A percentile compares a stretch with the other conserved stretches of the same genome.
phyloP scores from a whole-genome alignment of 2,329 filamentous ascomycete species.

The Xylariaceae sp. region DNA sequence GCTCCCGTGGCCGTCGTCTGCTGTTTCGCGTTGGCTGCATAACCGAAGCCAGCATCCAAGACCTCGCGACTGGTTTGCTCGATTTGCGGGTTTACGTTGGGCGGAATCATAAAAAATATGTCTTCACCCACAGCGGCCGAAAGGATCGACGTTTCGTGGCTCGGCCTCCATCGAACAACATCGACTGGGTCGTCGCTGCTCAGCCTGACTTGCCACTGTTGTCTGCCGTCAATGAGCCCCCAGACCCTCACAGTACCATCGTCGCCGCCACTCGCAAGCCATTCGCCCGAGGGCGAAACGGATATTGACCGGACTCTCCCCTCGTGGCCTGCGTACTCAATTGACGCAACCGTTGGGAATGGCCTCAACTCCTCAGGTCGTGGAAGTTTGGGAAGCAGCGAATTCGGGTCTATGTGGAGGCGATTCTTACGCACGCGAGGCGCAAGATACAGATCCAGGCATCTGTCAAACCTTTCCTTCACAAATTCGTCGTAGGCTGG shows the following conservation, averaged over 20 bases:
- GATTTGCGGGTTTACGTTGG: conserved; percentile 61
- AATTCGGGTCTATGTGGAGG: conserved; percentile 93
- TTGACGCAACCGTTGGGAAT: conserved; percentile 85
- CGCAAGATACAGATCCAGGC: conserved; percentile 89
- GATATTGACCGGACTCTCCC: conserved; percentile 79
- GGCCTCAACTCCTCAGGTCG: conserved; percentile 89
- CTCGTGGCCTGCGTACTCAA: conserved; percentile 80
- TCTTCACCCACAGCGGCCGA: conserved; percentile 79
- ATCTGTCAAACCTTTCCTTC: conserved; percentile 94
- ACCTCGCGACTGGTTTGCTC: conserved; percentile 68
- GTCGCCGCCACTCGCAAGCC: conserved; percentile 85
- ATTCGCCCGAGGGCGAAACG: conserved; percentile 78
- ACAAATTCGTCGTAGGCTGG: conserved; percentile 85
- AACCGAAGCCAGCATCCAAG: conserved; percentile 86
- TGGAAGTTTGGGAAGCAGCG: conserved; percentile 84
- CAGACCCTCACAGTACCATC: conserved; percentile 89
- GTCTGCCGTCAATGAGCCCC: conserved; percentile 78
- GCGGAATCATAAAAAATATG: conserved; percentile 76
- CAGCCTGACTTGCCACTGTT: conserved; percentile 77
- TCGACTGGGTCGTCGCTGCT: conserved; percentile 75
- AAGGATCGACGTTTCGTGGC: conserved; percentile 70
- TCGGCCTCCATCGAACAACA: conserved; percentile 82
- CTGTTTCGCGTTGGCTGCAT: conserved; percentile 63
- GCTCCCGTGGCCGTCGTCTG: conserved; percentile 44
- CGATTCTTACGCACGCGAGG: conserved; percentile 87